A percentile compares a stretch with the other conserved stretches of the same genome.
phyloP scores from a whole-genome alignment of 2,329 filamentous ascomycete species.

The Alternaria ethzedia region DNA sequence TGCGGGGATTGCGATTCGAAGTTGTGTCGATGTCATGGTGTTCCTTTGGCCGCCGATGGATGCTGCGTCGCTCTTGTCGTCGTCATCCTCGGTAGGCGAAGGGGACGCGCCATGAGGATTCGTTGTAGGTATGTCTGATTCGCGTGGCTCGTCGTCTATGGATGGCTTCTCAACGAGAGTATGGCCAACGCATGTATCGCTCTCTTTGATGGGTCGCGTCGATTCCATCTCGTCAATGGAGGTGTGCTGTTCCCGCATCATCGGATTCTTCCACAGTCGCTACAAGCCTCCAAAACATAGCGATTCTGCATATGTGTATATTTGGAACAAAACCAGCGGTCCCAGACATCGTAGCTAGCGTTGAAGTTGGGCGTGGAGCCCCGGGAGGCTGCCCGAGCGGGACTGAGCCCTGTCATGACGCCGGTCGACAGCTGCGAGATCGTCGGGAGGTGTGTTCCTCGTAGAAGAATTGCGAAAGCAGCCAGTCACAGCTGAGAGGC shows the following conservation, averaged over 20 bases:
- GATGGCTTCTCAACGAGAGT: neutral
- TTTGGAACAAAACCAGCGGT: neutral
- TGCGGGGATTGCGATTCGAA: conserved; percentile 60
- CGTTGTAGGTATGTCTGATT: neutral
- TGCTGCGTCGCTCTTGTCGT: conserved; percentile 16
- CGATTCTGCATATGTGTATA: neutral
- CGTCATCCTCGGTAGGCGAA: neutral
- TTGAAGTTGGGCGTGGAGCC: neutral
- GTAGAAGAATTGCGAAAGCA: neutral
- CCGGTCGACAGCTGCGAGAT: neutral
- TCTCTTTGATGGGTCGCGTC: neutral
- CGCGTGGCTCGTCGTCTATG: neutral
- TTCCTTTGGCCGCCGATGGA: conserved; percentile 57
- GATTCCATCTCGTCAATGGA: neutral
- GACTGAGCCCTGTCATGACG: neutral
- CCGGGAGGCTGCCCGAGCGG: conserved; percentile 2
- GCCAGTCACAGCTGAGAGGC: neutral
- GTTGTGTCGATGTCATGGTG: conserved; percentile 59
- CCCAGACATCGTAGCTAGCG: neutral
- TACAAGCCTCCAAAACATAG: neutral
- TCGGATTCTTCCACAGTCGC: neutral
- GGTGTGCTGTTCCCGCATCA: neutral
- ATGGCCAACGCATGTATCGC: neutral
- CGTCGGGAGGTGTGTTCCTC: neutral
- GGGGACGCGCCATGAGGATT: neutral